phyloP scores from a whole-genome alignment of 805 yeast genomes.

The Tetrapisispora phaffii region DNA sequence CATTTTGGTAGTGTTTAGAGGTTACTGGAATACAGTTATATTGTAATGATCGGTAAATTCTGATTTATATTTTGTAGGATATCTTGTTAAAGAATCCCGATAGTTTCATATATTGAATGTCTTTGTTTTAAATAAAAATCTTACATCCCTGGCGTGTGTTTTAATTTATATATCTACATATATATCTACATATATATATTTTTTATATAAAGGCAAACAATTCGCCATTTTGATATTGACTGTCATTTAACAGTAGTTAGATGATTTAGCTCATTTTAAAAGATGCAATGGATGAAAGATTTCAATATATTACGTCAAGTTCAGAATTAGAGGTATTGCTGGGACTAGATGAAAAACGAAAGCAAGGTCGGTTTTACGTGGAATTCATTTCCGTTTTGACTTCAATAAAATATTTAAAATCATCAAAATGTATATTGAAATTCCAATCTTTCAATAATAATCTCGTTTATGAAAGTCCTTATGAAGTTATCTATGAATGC shows the following conservation, averaged over 20 bases:
- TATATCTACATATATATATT: no score
- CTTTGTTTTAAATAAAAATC: no score
- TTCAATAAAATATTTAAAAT: not conserved
- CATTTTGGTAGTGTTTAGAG: no score
- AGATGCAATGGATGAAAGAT: not conserved
- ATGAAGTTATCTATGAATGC: not conserved
- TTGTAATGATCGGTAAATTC: no score
- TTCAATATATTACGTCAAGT: not conserved
- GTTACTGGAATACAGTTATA: no score
- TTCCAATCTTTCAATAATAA: not conserved
- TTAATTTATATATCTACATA: no score
- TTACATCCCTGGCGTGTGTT: no score
- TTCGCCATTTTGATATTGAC: not conserved
- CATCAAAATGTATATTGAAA: not conserved
- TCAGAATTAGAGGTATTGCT: not conserved
- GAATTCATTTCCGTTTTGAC: constrained; percentile 1
- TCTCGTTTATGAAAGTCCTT: not conserved
- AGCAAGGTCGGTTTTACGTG: not conserved
- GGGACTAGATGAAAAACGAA: not conserved
- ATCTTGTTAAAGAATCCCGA: no score
- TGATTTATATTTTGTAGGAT: no score
- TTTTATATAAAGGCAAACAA: not conserved
- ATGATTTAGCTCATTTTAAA: not conserved
- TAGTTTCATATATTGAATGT: no score
- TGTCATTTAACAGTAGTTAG: not conserved